phyloP scores from a whole-genome alignment of 441 rosid genomes.

The Corymbia calophylla region DNA sequence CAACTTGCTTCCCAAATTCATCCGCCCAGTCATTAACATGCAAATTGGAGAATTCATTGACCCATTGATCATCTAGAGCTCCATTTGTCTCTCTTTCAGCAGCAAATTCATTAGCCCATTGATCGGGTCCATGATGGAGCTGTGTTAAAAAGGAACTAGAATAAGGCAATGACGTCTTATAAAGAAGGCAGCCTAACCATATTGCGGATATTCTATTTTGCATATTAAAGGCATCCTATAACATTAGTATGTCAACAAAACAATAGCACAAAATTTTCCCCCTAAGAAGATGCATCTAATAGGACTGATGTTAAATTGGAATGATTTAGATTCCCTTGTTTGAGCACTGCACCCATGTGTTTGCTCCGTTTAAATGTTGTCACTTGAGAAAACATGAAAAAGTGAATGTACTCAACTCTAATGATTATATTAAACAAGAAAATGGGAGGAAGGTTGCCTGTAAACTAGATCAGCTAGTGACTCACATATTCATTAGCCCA shows the following conservation, averaged over 20 bases:
- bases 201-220: not conserved
- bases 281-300: not conserved
- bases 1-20: slow-evolving; percentile 74
- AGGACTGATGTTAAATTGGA: not conserved
- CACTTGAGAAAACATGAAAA: not conserved
- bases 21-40: slow-evolving; percentile 88
- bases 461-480: slow-evolving; percentile 29
- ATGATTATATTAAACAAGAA: not conserved
- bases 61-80: slow-evolving; percentile 79
- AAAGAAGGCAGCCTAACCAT: not conserved
- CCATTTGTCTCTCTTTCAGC: slow-evolving; percentile 49
- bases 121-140: slow-evolving; percentile 63
- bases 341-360: not conserved
- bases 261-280: not conserved
- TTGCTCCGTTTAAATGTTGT: not conserved
- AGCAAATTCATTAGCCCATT: slow-evolving; percentile 83
- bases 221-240: not conserved
- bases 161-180: not conserved
- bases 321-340: not conserved
- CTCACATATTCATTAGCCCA: slow-evolving; percentile 91
- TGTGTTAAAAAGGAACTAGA: slow-evolving; percentile 16
- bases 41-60: slow-evolving; percentile 90
- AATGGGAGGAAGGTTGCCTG: not conserved
- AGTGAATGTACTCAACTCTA: not conserved
- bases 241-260: not conserved